Base-by-base conservation (phyloP, 2,329 filamentous ascomycete species). In the Colletotrichum sp. region DNA sequence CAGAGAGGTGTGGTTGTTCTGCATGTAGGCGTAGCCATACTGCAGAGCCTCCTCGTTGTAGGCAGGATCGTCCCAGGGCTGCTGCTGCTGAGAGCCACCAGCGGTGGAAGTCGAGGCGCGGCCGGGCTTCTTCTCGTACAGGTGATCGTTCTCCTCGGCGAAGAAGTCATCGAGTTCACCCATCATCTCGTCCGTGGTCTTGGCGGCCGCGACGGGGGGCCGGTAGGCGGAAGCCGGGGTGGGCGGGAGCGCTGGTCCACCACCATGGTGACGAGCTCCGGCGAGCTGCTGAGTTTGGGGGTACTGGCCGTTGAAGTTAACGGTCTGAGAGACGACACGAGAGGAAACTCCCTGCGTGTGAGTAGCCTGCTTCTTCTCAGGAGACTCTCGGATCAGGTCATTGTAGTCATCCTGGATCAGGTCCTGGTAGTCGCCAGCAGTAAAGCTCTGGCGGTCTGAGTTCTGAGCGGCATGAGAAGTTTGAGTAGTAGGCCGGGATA, bases 1-100 rank as follows among this genome's bases (percentile, higher is more conserved):
- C 9, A 76, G 64, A 7, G 64, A 26, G 15, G 49, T 24, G 28
- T 74, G 68, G 70, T 65, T 59, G 16, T 32, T 73, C 21, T 74
- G 32, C 34, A 59, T 26, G 65, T 64, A 69, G 34, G 74, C 74
- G 36, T 76, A 76, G 28, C 74, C 74, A 12, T 39, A 52, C 7
- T 59, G 59, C 13, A 76, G 74, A 8, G 70, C 70, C 9, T 74
- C 74, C 49, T 76, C 74, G 24, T 76, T 59, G 49, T 52, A 76
- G 10, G 9, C 21, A 18, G 65, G 49, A 4, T 76, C 74, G 28
- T 76, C 39, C 71, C 74, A 76, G 13, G 44, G 59, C 28, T 69
- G 34, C 21, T 66, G 44, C 24, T 39, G n/a, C 36, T 62, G 10
- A 18, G 39, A 8, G 24, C 36, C n/a, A n/a, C 36, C 36, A n/a